phyloP scores from a whole-genome alignment of 2,329 filamentous ascomycete species.

The Cladobotryum protrusum region DNA sequence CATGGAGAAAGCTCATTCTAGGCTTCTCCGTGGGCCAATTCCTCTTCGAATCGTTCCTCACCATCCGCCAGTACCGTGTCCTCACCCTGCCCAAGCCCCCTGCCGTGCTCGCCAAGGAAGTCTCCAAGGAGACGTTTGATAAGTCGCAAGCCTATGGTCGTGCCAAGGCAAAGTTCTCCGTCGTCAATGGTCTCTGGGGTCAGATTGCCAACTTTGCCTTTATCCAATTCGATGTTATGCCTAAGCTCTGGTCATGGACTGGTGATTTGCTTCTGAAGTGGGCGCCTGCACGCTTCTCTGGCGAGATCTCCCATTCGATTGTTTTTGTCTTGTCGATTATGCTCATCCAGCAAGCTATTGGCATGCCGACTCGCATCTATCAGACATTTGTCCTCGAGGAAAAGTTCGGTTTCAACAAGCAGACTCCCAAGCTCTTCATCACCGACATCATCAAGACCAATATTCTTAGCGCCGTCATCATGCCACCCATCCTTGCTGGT shows the following conservation, averaged over 20 bases:
- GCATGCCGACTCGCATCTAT: slow-evolving; percentile 79
- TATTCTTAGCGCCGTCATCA: slow-evolving; percentile 69
- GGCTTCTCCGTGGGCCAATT: slow-evolving; percentile 92
- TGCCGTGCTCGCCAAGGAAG: slow-evolving; percentile 80
- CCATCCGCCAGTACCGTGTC: slow-evolving; percentile 82
- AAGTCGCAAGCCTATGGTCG: slow-evolving; percentile 95
- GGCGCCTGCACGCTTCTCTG: slow-evolving; percentile 71
- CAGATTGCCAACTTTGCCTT: slow-evolving; percentile 85
- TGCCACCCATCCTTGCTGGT: slow-evolving; percentile 81
- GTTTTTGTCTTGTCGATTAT: slow-evolving; percentile 87
- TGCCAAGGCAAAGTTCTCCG: slow-evolving; percentile 86
- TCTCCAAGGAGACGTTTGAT: slow-evolving; percentile 85
- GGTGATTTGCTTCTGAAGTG: slow-evolving; percentile 68
- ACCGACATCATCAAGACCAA: slow-evolving; percentile 90
- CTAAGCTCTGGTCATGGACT: slow-evolving; percentile 80
- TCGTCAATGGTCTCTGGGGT: slow-evolving; percentile 73
- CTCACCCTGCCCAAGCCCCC: slow-evolving; percentile 75
- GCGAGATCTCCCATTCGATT: slow-evolving; percentile 90
- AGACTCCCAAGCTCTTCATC: slow-evolving; percentile 81
- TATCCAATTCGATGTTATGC: slow-evolving; percentile 85
- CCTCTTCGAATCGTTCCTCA: slow-evolving; percentile 82
- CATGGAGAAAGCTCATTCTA: slow-evolving; percentile 95
- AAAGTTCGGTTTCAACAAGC: slow-evolving; percentile 98
- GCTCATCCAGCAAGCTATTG: slow-evolving; percentile 71
- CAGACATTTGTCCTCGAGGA: slow-evolving; percentile 94